These are phyloP conservation scores for Diaporthe sp. DNA, from an alignment of 2,329 filamentous ascomycete species.

Conservation along the genomic window DNA sequence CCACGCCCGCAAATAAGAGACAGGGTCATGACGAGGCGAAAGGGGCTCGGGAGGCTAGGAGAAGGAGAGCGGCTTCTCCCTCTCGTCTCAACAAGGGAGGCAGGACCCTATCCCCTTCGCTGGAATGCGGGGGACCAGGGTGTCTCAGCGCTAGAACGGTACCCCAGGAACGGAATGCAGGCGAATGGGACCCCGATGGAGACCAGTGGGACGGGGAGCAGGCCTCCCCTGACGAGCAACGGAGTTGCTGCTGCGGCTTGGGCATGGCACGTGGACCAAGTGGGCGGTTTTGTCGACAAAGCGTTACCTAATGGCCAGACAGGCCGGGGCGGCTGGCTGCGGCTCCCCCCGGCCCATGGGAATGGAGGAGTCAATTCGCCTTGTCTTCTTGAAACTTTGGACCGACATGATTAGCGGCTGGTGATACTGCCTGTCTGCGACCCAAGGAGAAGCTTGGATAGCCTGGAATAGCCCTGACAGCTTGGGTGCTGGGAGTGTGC, in stretches of 20 bases:
- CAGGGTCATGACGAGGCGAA: slow-evolving; percentile 16
- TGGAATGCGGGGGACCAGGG: slow-evolving; percentile 31
- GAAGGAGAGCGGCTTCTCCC: background rate
- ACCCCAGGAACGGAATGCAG: slow-evolving; percentile 34
- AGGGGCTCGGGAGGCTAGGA: background rate
- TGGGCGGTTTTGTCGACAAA: slow-evolving; percentile 38
- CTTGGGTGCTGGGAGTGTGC: background rate
- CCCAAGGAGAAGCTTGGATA: slow-evolving; percentile 1
- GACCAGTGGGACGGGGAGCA: slow-evolving; percentile 26
- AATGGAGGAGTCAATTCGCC: too few species aligned
- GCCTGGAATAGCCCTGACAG: slow-evolving; percentile 3
- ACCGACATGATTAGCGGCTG: slow-evolving; percentile 8
- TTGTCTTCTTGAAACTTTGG: slow-evolving; percentile 9
- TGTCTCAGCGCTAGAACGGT: slow-evolving; percentile 31
- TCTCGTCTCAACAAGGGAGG: background rate
- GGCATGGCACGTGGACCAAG: slow-evolving; percentile 14
- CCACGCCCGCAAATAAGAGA: background rate
- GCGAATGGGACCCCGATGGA: slow-evolving; percentile 20
- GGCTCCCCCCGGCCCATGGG: background rate
- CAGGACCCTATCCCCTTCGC: background rate
- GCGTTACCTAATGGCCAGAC: slow-evolving; percentile 38
- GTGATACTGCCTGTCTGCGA: background rate
- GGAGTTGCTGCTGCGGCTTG: slow-evolving; percentile 15
- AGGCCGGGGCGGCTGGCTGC: slow-evolving; percentile 31
- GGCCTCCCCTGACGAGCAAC: slow-evolving; percentile 30